Conservation (phyloP, 2,329 filamentous ascomycete species). For the Volutella citrinella region DNA sequence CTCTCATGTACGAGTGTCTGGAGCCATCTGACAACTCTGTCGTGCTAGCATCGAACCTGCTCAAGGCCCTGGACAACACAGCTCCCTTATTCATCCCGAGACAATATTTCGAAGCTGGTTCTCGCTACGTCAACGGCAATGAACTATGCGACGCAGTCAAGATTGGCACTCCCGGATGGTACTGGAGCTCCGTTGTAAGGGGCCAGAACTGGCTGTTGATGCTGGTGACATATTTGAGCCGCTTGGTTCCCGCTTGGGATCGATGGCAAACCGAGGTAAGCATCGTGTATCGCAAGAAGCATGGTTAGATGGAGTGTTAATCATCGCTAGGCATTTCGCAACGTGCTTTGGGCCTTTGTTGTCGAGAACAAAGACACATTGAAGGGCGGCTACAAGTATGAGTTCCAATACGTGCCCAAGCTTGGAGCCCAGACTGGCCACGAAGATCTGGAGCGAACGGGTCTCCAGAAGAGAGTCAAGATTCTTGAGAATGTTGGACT, state of each 20-base stretch:
- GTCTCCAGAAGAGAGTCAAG: background rate
- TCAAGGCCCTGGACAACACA: slow-evolving; percentile 1
- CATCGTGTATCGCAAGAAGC: too few relatives aligned
- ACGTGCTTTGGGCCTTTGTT: slow-evolving; percentile 2
- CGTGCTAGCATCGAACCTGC: slow-evolving; percentile 1
- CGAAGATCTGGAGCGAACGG: background rate
- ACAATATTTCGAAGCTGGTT: slow-evolving; percentile 4
- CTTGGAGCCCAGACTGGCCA: slow-evolving; percentile 1
- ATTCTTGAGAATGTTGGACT: slow-evolving; percentile 3
- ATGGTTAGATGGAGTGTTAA: too few relatives aligned
- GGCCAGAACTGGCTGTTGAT: slow-evolving; percentile 3
- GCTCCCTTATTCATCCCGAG: slow-evolving; percentile 2
- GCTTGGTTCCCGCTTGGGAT: slow-evolving; percentile 1
- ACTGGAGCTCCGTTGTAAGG: slow-evolving; percentile 3
- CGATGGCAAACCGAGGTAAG: slow-evolving; percentile 4
- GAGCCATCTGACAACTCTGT: slow-evolving; percentile 1
- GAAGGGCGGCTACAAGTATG: slow-evolving; percentile 5
- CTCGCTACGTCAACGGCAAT: slow-evolving; percentile 5
- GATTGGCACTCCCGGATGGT: background rate
- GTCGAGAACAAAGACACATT: slow-evolving; percentile 3
- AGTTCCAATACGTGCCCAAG: slow-evolving; percentile 5
- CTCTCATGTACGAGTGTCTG: slow-evolving; percentile 2
- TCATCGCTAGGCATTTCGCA: slow-evolving; percentile 1
- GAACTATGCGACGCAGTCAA: slow-evolving; percentile 4
- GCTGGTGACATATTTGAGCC: slow-evolving; percentile 1